phyloP scores from a whole-genome alignment of 1,139 yeast genomes.

The Zygosaccharomyces sapae region DNA sequence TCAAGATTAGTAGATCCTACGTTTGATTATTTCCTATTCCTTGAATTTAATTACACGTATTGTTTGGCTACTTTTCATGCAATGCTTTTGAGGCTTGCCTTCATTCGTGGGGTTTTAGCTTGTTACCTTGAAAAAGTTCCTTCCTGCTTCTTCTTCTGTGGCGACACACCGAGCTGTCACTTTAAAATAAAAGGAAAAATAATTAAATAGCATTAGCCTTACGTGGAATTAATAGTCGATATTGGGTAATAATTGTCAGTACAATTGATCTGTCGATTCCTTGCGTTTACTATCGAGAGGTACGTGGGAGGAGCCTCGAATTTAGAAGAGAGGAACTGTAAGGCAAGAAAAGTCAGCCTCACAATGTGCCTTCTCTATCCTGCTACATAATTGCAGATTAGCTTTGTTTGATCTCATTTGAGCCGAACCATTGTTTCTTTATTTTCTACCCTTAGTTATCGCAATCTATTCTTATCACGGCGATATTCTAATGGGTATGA shows the following conservation, averaged over 20 bases:
- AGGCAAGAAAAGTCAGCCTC: too few species aligned
- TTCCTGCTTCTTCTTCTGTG: neutral
- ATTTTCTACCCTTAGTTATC: neutral
- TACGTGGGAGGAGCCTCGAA: neutral
- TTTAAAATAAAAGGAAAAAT: neutral
- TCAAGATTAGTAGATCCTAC: neutral
- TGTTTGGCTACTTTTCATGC: neutral
- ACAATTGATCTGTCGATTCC: neutral
- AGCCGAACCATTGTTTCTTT: neutral
- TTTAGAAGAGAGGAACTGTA: too few species aligned
- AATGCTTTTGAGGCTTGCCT: slow-evolving; percentile 2
- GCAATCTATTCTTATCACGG: neutral
- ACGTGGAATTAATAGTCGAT: neutral
- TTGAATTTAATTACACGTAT: neutral
- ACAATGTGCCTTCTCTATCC: neutral
- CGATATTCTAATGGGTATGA: neutral
- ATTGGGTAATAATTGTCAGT: neutral
- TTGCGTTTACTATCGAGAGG: neutral
- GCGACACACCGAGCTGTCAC: neutral
- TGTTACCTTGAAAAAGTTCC: neutral
- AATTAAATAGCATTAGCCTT: neutral
- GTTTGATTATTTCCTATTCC: neutral
- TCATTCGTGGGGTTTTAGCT: slow-evolving; percentile 1
- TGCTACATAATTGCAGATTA: neutral
- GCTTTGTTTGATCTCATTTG: neutral